Percentiles rank a stretch among this genome's conserved stretches.
phyloP scores from a whole-genome alignment of 75 land plant genomes.

The Selaginella moellendorffii region DNA sequence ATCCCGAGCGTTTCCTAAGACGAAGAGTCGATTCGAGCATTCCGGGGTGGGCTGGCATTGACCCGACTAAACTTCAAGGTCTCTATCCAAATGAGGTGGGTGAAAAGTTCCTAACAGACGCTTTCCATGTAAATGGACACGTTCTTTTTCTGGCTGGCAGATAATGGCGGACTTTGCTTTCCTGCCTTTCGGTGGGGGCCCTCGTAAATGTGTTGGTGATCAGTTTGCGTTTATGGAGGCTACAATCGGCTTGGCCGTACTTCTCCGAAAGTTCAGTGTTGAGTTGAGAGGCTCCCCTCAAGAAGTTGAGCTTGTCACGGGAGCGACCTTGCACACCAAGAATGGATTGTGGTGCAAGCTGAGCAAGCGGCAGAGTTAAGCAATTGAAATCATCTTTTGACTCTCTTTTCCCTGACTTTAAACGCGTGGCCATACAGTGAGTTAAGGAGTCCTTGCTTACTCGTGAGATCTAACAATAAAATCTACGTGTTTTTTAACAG shows the following conservation, averaged over 20 bases:
- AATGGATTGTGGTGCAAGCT: constrained; percentile 5
- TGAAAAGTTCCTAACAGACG: too few relatives aligned
- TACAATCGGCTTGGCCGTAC: neutral
- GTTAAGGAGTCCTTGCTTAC: too few relatives aligned
- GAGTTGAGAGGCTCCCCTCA: neutral
- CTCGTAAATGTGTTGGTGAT: constrained; percentile 10
- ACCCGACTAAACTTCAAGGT: constrained; percentile 74
- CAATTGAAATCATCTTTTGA: too few relatives aligned
- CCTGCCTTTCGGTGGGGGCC: constrained; percentile 4
- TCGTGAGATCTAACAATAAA: too few relatives aligned
- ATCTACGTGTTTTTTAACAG: too few relatives aligned
- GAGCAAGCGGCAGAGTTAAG: neutral
- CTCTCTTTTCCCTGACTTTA: too few relatives aligned
- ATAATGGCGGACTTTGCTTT: constrained; percentile 4
- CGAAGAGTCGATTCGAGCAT: constrained; percentile 33
- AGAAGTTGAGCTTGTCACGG: constrained; percentile 6
- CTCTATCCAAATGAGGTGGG: constrained; percentile 94
- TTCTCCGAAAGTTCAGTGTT: neutral
- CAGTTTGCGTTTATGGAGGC: constrained; percentile 8
- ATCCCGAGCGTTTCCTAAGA: constrained; percentile 71
- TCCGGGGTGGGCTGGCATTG: constrained; percentile 86
- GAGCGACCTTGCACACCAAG: constrained; percentile 3
- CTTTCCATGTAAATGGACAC: neutral
- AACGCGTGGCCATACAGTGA: too few relatives aligned
- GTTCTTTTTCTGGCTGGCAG: too few relatives aligned